Percentiles rank a stretch among this genome's conserved stretches.
phyloP scores from a whole-genome alignment of 306 rosid genomes.

The Castanopsis chinensis region DNA sequence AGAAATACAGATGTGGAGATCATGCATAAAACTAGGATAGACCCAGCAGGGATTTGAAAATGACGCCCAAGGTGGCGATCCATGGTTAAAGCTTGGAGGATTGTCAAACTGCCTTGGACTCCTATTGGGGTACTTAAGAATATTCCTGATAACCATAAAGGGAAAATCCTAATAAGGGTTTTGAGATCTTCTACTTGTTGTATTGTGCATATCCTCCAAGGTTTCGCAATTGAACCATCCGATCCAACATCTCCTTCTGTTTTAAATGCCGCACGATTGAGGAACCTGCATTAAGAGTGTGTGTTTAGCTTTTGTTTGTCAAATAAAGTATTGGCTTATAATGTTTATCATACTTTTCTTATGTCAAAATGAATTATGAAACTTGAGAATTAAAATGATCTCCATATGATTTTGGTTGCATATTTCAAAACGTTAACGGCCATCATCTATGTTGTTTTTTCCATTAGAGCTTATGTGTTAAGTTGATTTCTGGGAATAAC shows the following conservation, averaged over 20 bases:
- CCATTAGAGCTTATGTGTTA: too few relatives aligned
- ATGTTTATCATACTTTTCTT: too few relatives aligned
- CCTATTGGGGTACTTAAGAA: constrained; percentile 47
- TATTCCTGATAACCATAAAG: constrained; percentile 49
- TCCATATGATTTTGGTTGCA: neutral
- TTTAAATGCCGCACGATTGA: constrained; percentile 48
- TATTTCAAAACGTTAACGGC: neutral
- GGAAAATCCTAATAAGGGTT: constrained; percentile 37
- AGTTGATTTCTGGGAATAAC: too few relatives aligned
- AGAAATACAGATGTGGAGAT: constrained; percentile 45
- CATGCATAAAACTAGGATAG: constrained; percentile 27
- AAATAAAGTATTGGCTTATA: too few relatives aligned
- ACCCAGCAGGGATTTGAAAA: constrained; percentile 51
- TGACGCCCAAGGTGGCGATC: constrained; percentile 54
- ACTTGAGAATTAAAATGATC: neutral
- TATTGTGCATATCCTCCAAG: constrained; percentile 56
- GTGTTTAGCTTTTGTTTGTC: neutral
- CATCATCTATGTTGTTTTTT: neutral
- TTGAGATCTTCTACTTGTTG: constrained; percentile 66
- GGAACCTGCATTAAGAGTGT: constrained; percentile 35
- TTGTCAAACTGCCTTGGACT: constrained; percentile 40
- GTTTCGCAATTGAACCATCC: constrained; percentile 44
- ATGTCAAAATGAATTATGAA: neutral
- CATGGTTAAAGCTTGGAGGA: constrained; percentile 59
- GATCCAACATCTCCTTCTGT: constrained; percentile 40